Conservation (phyloP, 2,329 filamentous ascomycete genomes). For the Curvularia sp. region DNA sequence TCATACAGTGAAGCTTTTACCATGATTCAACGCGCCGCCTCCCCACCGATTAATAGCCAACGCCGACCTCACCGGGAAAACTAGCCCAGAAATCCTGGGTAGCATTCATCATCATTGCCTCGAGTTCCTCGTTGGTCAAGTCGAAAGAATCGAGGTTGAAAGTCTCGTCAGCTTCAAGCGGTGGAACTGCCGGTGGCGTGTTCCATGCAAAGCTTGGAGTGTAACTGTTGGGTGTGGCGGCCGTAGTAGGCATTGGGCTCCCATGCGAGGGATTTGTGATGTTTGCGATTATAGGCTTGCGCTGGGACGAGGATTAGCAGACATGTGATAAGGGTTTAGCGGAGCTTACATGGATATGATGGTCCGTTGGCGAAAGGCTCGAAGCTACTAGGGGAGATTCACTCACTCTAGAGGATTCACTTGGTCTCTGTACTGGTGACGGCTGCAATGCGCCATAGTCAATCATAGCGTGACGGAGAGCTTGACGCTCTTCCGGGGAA, state of each 20-base stretch:
- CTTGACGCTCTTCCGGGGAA: slow-evolving; percentile 49
- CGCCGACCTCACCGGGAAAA: slow-evolving; percentile 51
- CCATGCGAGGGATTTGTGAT: slow-evolving; percentile 20
- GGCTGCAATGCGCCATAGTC: slow-evolving; percentile 53
- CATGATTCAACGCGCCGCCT: not conserved
- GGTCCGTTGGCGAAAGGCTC: slow-evolving; percentile 13
- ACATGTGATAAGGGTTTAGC: too few relatives aligned
- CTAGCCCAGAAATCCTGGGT: slow-evolving; percentile 52
- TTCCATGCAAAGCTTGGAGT: slow-evolving; percentile 31
- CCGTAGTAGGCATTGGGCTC: slow-evolving; percentile 31
- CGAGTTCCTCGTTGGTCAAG: slow-evolving; percentile 46
- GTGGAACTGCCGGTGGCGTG: slow-evolving; percentile 31
- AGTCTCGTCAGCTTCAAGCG: slow-evolving; percentile 43
- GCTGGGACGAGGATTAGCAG: slow-evolving; percentile 11
- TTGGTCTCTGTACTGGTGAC: slow-evolving; percentile 48
- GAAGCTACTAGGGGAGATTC: slow-evolving; percentile 25
- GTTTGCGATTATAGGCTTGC: slow-evolving; percentile 16
- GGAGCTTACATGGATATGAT: slow-evolving; percentile 7
- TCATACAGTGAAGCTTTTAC: not conserved
- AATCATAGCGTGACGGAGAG: slow-evolving; percentile 49
- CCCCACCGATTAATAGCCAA: slow-evolving; percentile 27
- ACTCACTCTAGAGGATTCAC: slow-evolving; percentile 28
- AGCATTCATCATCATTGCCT: slow-evolving; percentile 50
- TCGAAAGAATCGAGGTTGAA: slow-evolving; percentile 46
- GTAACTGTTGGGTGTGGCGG: slow-evolving; percentile 37